These are phyloP conservation scores for Solanum chiquidenum DNA, from an alignment of 257 asterid genomes.

Conservation along the genomic window DNA sequence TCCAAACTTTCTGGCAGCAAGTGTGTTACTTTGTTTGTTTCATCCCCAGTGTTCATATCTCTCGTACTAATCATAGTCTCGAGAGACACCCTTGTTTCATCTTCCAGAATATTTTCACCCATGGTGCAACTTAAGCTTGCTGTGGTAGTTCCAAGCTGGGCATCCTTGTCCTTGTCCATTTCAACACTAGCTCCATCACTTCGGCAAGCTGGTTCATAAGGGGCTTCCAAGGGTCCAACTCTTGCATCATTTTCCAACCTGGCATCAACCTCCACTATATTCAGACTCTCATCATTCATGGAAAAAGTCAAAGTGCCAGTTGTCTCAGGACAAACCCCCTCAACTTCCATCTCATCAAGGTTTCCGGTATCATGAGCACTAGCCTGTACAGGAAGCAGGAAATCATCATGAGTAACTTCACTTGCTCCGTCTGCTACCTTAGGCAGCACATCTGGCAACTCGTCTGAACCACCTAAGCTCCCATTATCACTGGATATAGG, in stretches of 20 bases:
- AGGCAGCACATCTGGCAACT: constrained; percentile 4
- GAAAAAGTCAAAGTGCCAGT: constrained; percentile 7
- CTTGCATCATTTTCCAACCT: constrained; percentile 10
- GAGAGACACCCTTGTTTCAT: constrained; percentile 5
- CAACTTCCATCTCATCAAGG: constrained; percentile 28
- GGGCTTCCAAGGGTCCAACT: constrained; percentile 5
- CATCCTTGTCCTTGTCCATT: constrained; percentile 5
- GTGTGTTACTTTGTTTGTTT: constrained; percentile 9
- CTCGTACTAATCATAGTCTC: neutral
- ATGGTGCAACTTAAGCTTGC: neutral
- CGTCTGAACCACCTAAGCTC: constrained; percentile 6
- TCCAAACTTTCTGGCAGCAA: constrained; percentile 15
- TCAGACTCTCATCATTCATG: constrained; percentile 9
- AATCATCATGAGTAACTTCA: constrained; percentile 10
- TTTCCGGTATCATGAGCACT: constrained; percentile 25
- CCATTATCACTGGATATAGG: constrained; percentile 8
- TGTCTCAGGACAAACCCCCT: constrained; percentile 7
- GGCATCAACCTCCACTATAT: constrained; percentile 7
- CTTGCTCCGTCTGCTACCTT: constrained; percentile 3
- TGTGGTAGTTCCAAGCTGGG: neutral
- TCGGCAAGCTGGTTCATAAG: constrained; percentile 7
- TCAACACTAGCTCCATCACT: constrained; percentile 14
- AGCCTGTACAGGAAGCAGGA: constrained; percentile 18
- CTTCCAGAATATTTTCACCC: constrained; percentile 12
- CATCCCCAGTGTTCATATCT: constrained; percentile 3